phyloP scores from a whole-genome alignment of 768 basidiomycete genomes.

The Suillus cothurnatus region DNA sequence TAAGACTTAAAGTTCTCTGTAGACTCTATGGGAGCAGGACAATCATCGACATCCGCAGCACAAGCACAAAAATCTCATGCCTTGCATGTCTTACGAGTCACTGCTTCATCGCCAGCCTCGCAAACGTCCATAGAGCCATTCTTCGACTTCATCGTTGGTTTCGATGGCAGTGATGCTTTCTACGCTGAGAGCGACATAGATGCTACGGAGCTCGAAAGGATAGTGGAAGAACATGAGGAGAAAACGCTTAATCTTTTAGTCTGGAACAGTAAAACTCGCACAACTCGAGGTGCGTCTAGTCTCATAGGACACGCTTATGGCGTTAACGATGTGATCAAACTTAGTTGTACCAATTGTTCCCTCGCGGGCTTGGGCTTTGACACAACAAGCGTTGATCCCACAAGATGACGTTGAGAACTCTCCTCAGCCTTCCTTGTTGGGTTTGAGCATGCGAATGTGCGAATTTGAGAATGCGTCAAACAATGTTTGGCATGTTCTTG shows the following conservation, averaged over 20 bases:
- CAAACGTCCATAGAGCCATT: slow-evolving; percentile 85
- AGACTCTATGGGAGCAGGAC: slow-evolving; percentile 67
- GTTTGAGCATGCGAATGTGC: slow-evolving; percentile 92
- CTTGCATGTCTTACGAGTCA: slow-evolving; percentile 88
- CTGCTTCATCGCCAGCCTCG: slow-evolving; percentile 86
- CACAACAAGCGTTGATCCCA: slow-evolving; percentile 38
- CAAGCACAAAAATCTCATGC: slow-evolving; percentile 45
- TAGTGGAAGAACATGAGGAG: slow-evolving; percentile 83
- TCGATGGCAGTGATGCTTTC: slow-evolving; percentile 64
- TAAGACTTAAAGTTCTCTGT: slow-evolving; percentile 38
- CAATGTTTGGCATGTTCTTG: slow-evolving; percentile 97
- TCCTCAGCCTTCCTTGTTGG: slow-evolving; percentile 85
- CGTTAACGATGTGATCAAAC: background rate
- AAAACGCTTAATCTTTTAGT: slow-evolving; percentile 69
- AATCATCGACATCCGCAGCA: slow-evolving; percentile 52
- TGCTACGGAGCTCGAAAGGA: slow-evolving; percentile 70
- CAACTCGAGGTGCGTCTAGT: slow-evolving; percentile 59
- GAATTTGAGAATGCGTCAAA: slow-evolving; percentile 86
- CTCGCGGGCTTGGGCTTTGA: slow-evolving; percentile 79
- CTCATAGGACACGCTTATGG: background rate
- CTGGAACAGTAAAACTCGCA: slow-evolving; percentile 81
- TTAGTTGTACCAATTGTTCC: slow-evolving; percentile 84
- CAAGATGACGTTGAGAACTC: slow-evolving; percentile 43
- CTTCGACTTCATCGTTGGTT: slow-evolving; percentile 96
- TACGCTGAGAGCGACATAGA: slow-evolving; percentile 57